Evolutionary conservation across 345 rosid genomes (phyloP).

Genomic region (Populus nigra): DNA sequence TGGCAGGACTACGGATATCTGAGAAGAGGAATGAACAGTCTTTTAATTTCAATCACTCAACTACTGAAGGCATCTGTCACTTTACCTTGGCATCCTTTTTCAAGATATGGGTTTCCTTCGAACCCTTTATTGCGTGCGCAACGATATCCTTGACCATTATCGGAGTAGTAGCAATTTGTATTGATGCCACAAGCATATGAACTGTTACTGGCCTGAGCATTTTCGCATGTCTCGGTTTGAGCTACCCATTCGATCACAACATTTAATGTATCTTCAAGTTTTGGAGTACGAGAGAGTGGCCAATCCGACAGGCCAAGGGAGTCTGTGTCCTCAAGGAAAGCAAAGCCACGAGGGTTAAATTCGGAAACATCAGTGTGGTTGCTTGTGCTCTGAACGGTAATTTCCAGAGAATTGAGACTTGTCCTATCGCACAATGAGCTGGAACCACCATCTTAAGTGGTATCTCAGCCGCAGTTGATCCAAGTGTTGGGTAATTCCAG

Average conservation of each 20-base stretch:
- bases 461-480: conserved; percentile 14
- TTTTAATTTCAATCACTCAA: too few relatives aligned
- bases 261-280: not conserved
- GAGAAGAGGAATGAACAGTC: too few relatives aligned
- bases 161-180: not conserved
- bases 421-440: not conserved
- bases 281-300: not conserved
- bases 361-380: not conserved
- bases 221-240: not conserved
- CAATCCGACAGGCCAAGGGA: not conserved
- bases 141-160: too few relatives aligned
- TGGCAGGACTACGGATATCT: not conserved
- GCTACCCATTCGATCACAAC: conserved; percentile 23
- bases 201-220: not conserved
- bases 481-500: too few relatives aligned
- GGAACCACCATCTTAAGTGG: conserved; percentile 26
- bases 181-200: not conserved
- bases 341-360: conserved; percentile 11
- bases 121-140: too few relatives aligned
- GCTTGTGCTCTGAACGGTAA: not conserved
- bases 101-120: too few relatives aligned
- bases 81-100: too few relatives aligned
- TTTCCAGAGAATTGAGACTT: conserved; percentile 1
- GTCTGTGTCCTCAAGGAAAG: conserved; percentile 12
- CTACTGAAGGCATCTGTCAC: too few relatives aligned